These are phyloP conservation scores for Wilcoxina mikolae DNA, from an alignment of 495 filamentous ascomycete genomes.

Conservation along the genomic window DNA sequence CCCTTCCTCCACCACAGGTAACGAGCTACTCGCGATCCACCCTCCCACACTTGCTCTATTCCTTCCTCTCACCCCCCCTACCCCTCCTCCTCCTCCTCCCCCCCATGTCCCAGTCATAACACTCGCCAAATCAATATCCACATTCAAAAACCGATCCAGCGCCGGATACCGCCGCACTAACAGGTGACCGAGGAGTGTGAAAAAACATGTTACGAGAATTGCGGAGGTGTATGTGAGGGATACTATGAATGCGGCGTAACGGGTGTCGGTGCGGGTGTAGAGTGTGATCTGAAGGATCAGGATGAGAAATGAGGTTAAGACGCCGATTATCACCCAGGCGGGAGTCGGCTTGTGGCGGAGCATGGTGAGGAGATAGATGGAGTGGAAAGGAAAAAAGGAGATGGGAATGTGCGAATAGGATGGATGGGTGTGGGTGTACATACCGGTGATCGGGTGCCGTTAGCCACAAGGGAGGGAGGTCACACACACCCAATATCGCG, in stretches of 20 bases:
- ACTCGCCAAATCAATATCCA: neutral
- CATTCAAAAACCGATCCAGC: neutral
- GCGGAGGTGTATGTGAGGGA: constrained; percentile 1
- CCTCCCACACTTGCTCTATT: neutral
- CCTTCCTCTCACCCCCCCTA: neutral
- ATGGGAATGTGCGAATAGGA: too few relatives aligned
- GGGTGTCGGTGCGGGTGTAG: neutral
- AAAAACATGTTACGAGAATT: neutral
- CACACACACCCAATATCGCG: too few relatives aligned
- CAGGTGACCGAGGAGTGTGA: neutral
- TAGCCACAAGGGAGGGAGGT: too few relatives aligned
- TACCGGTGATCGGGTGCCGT: too few relatives aligned
- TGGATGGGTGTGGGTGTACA: too few relatives aligned
- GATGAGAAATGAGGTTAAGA: neutral
- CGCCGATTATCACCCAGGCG: constrained; percentile 6
- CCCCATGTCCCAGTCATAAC: neutral
- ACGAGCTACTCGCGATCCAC: neutral
- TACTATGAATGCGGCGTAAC: constrained; percentile 1
- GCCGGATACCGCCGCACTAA: neutral
- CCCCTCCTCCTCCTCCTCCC: neutral
- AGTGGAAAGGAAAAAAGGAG: too few relatives aligned
- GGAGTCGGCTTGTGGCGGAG: neutral
- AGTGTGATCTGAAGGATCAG: neutral
- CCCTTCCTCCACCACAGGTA: neutral
- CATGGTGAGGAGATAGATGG: neutral